Base-by-base conservation (phyloP, 225 moss, liverwort and hornwort genomes). In the Climacium dendroides region DNA sequence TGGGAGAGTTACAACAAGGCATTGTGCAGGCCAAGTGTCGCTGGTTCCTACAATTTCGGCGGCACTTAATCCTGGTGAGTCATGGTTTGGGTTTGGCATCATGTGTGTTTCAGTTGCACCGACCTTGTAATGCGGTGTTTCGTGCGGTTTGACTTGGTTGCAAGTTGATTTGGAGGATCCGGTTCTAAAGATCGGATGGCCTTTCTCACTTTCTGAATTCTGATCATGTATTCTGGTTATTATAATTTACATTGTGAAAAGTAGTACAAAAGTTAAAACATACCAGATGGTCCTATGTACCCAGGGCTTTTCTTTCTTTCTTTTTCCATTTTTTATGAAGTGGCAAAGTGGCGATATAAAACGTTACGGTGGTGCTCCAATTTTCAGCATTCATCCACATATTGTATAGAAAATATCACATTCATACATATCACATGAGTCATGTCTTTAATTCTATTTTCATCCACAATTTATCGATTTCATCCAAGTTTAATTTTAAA, bases 11-110 rank as follows among this genome's bases (percentile, higher is more conserved):
- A 67, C 89, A 86, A 28, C 86, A 45, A 83, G 82, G 85, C 87
- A 89, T 43, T 22, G 7, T 2, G 12, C 19, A 35, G 85, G 89
- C 85, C 91, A 91, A 83, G 91, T 91, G 91, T 91, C 89, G 37
- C 60, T 23, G 15, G 18, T 0, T 7, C 85, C 85, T 22, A 26
- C 1, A 20, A 37, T 15, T 55, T 25, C 85, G 89, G 73, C 1
- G n/a, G 5, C 35, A 32, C 29, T 11, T 58, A 16, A 75, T 61
- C n/a, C 24, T 83, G 89, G 39, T 89, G 91, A 89, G 54, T 87
- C 91, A 87, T 78, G 25, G 32, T 58, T 30, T 22, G 26, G 28
- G 43, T 32, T 81, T 64, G 48, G 88, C 58, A 26, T 80, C 41
- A 57, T 57, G 55, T 74, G 60, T 39, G 7, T 15, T 45, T 73